These are phyloP conservation scores for Trifolium pratense DNA, from an alignment of 306 rosid genomes.

Conservation along the genomic window DNA sequence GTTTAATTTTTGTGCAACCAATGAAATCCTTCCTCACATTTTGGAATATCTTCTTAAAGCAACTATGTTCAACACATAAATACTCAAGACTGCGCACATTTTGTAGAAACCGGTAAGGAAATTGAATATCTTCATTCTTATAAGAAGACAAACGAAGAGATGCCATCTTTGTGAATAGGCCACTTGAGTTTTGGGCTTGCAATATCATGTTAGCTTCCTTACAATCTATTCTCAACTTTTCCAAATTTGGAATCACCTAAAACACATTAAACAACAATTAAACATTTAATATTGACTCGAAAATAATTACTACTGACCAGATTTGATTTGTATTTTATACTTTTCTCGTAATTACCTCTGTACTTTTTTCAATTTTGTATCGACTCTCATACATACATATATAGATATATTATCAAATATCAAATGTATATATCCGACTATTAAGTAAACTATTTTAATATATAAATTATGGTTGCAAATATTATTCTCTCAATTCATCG, in stretches of 20 bases:
- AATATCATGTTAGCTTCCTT: not conserved
- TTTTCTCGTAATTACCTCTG: too few relatives aligned
- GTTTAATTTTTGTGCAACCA: not conserved
- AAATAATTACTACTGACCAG: too few relatives aligned
- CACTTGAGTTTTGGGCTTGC: not conserved
- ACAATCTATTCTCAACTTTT: not conserved
- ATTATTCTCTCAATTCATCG: too few relatives aligned
- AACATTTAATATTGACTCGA: not conserved
- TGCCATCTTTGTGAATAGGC: not conserved
- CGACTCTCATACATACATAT: too few relatives aligned
- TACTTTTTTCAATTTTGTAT: too few relatives aligned
- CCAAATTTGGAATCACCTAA: slow-evolving; percentile 2
- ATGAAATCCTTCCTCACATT: not conserved
- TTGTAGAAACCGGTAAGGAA: not conserved
- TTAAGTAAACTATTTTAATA: too few relatives aligned
- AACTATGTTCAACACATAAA: not conserved
- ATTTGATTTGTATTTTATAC: not conserved
- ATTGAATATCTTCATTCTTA: not conserved
- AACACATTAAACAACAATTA: not conserved
- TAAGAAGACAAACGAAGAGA: not conserved
- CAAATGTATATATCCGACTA: too few relatives aligned
- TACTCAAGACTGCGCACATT: not conserved
- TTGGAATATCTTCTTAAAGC: not conserved
- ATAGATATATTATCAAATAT: too few relatives aligned
- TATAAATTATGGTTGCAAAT: too few relatives aligned